Evolutionary conservation across 495 filamentous ascomycete species (phyloP), one percentile per base, ranked within the genome.

Genomic region (Oleoguttula mirabilis): DNA sequence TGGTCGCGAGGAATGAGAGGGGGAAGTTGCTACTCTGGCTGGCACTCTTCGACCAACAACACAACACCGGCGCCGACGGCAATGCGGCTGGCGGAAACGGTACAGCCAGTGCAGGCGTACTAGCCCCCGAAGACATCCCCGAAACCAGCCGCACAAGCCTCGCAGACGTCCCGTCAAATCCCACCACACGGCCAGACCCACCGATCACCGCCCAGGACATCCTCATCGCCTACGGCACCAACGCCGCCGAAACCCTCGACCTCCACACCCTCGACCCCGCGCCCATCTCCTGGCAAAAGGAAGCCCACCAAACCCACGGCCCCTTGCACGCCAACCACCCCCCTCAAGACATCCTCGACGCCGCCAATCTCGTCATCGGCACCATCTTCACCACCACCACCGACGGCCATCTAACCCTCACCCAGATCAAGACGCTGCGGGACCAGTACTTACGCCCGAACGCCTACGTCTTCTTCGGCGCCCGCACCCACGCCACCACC

Each of bases 11-110:
- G 50, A 93, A 95, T 42, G 87, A 95, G 60, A 72, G 82, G 22
- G 80, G 84, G 39, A 94, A 95, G 64, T 80, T 93, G 67, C 70
- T 83, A 2, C 79, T 95, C 21, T 95, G 87, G 87, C 68, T 85
- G 30, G 81, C 84, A 54, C 67, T 95, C 1, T 88, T 88, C 54
- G 81, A 83, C 55, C 36, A 42, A 25, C 5, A 21, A 8, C 21
- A 8, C 36, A 8, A 6, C 15, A 14, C n/a, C n/a, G n/a, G n/a
- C n/a, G n/a, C n/a, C n/a, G n/a, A n/a, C n/a, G n/a, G 19, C 12
- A 19, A 4, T 7, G 10, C 36, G 3, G 36, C 20, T 3, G 20
- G n/a, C 7, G 20, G 10, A 5, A 21, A 24, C 16, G 10, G 15
- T 10, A 22, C 11, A 2, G 39, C 39, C 5, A 3, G 10, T n/a